Conservation (phyloP, 371 early-diverging fungal species). For the Neoconidiobolus thromboides region DNA sequence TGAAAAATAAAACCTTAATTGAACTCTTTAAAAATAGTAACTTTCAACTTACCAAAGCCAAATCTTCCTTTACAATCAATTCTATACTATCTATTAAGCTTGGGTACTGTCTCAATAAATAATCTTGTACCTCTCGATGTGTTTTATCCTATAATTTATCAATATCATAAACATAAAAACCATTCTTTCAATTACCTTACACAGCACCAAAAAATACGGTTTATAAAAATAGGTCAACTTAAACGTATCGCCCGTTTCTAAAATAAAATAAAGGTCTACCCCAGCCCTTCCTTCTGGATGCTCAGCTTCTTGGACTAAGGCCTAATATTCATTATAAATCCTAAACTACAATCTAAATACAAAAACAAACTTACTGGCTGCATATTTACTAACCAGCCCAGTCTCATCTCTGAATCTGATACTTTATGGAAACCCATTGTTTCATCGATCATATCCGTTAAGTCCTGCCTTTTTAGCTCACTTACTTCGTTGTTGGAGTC, state of each 20-base stretch:
- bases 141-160: conserved; percentile 31
- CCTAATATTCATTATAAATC: conserved; percentile 2
- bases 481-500: no score
- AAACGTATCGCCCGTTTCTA: conserved; percentile 76
- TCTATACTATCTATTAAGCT: conserved; percentile 35
- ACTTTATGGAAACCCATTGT: conserved; percentile 62
- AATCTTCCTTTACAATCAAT: conserved; percentile 60
- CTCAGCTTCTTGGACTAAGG: conserved; percentile 26
- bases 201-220: conserved; percentile 80
- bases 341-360: neutral
- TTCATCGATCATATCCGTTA: conserved; percentile 27
- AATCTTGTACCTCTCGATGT: conserved; percentile 75
- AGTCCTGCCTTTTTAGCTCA: no score
- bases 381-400: conserved; percentile 95
- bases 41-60: conserved; percentile 40
- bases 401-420: conserved; percentile 51
- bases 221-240: conserved; percentile 63
- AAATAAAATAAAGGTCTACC: conserved; percentile 81
- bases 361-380: conserved; percentile 37
- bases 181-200: conserved; percentile 29
- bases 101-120: conserved; percentile 53
- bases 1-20: neutral
- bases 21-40: neutral
- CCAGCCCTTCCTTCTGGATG: conserved; percentile 53
- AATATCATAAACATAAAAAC: conserved; percentile 3